Base-by-base conservation (phyloP, 352 stramenopile species). In the Pythium aquatile region DNA sequence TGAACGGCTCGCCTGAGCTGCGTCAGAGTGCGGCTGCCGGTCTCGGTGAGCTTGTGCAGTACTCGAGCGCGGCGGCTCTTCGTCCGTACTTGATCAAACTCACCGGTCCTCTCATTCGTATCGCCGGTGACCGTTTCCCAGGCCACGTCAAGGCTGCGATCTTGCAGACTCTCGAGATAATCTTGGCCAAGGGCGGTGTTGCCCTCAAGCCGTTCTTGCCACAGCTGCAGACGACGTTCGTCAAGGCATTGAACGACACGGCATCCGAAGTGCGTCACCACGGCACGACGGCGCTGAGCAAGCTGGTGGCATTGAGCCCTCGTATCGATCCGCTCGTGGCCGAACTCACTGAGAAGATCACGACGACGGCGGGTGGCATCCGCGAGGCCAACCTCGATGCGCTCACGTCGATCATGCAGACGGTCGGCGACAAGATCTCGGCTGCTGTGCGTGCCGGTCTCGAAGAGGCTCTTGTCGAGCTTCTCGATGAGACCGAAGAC, bases 191-290 rank as follows among this genome's bases (percentile, higher is more conserved):
- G 79, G 97, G 96, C 58, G 97, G 97, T 35, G 87, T 96, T 17
- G 92, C 93, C 29, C 84, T 99, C 16, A 98, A 98, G 76, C 96
- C 98, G n/a, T 99, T 99, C 76, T 80, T 99, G 58, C 97, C 98
- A 26, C 98, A 99, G 81, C 89, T 99, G 57, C 98, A 99, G 76
- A 99, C 97, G 3, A 99, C 97, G 3, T 99, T 99, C 70, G 93
- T 99, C 48, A 99, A 99, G 81, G 96, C 97, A 39, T 76, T 99
- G n/a, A 98, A 97, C 66, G 97, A 99, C 80, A 87, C 90, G n/a
- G 94, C 84, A 11, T 90, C 91, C 33, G 88, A 97, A 57, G 97
- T 99, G 17, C 87, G 96, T 40, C 67, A 84, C 17, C 87, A 92
- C 69, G 96, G 96, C 40, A 96, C 96, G 1, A 88, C 84, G 30